phyloP scores from a whole-genome alignment of 495 filamentous ascomycete species.

The Aspergillus ostianus region DNA sequence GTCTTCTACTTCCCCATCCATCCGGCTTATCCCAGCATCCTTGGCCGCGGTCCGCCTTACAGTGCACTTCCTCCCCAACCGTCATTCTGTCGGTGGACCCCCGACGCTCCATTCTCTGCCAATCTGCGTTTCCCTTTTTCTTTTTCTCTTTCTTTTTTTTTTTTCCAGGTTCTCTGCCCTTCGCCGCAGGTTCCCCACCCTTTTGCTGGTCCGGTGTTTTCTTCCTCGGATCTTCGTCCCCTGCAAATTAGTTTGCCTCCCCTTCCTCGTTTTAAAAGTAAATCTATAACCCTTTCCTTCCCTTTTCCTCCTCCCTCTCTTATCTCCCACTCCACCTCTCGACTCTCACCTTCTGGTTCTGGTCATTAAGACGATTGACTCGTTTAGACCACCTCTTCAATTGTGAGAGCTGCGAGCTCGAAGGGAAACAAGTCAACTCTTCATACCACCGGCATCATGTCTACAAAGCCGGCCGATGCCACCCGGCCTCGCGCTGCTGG shows the following conservation, averaged over 20 bases:
- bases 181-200: slow-evolving; percentile 4
- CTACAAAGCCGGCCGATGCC: slow-evolving; percentile 11
- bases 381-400: not conserved
- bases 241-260: not conserved
- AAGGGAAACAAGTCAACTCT: not conserved
- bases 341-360: not conserved
- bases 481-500: slow-evolving; percentile 28
- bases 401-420: not conserved
- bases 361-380: not conserved
- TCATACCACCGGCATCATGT: slow-evolving; percentile 10
- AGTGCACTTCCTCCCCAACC: slow-evolving; percentile 23
- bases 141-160: slow-evolving; percentile 14
- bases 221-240: slow-evolving; percentile 5
- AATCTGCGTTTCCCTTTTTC: slow-evolving; percentile 15
- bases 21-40: slow-evolving; percentile 9
- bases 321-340: not conserved
- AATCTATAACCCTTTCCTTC: slow-evolving; percentile 3
- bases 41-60: not conserved
- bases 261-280: not conserved
- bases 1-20: slow-evolving; percentile 5
- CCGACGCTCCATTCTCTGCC: not conserved
- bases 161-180: slow-evolving; percentile 12
- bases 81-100: slow-evolving; percentile 22
- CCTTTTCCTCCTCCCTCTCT: slow-evolving; percentile 2
- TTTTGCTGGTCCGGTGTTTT: slow-evolving; percentile 1